Base-by-base conservation (phyloP, 805 yeast genomes). In the Sugiyamaella qingdaonensis region DNA sequence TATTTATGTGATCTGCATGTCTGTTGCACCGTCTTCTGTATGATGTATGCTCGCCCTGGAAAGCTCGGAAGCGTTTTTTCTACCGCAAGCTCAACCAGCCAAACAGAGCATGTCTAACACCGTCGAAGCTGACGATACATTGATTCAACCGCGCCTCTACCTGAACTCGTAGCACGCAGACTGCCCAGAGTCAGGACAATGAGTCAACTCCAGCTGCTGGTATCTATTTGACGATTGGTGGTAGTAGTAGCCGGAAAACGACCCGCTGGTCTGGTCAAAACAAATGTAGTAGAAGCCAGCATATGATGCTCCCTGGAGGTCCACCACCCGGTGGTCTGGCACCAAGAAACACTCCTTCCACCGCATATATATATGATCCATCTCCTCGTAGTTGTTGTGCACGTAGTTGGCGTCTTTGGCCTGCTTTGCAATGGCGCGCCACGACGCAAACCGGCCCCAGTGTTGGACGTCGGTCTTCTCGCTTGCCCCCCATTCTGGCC, bases 281-380 rank as follows among this genome's bases (percentile, higher is more conserved):
- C 89, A 88, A 29, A 90, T 80, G 66, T 90, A 91, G 68, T 91
- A 91, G 66, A 90, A 90, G 0, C 98, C 98, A 42, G 90, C 96
- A 68, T 85, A 91, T 1, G 95, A 86, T 0, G 96, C 97, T 13
- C 79, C 92, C 58, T 72, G 73, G 53, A 79, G 79, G 59, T 77
- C 80, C 55, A 74, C 78, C n/a, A 84, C 71, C 53, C 72, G 69
- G 31, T 89, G 82, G 69, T 89, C 95, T 0, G 96, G 95, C 8
- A 87, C 83, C 55, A 91, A 70, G 64, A 89, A 89, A 62, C 83
- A 80, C 68, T 91, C 98, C 70, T 91, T 91, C 98, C 98, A 91
- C 60, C 97, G 77, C 97, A 91, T 91, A 66, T 82, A 91, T 4
- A 91, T 69, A 61, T 72, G 78, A 54, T 82, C 77, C 56, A 75